phyloP scores from a whole-genome alignment of 345 rosid species.

The Carallia pectinifolia region DNA sequence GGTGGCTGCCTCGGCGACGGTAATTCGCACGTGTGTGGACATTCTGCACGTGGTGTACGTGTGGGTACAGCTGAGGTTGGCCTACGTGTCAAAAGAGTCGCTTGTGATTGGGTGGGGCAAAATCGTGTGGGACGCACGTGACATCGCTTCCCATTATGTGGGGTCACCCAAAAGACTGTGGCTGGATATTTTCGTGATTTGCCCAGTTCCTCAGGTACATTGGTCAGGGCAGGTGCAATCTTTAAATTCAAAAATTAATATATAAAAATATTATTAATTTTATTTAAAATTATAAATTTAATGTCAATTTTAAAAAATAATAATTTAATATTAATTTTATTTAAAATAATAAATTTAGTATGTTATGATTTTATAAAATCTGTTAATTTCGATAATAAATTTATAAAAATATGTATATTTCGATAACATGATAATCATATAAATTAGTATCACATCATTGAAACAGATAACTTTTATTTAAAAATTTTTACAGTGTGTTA shows the following conservation, averaged over 20 bases:
- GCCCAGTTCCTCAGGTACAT: constrained; percentile 61
- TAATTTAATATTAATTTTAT: too few relatives aligned
- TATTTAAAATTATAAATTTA: too few relatives aligned
- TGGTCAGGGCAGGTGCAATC: background rate
- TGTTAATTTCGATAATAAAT: too few relatives aligned
- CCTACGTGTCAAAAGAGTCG: constrained; percentile 58
- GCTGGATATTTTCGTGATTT: constrained; percentile 59
- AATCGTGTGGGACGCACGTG: constrained; percentile 69
- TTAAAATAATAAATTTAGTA: too few relatives aligned
- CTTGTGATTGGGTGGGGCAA: constrained; percentile 62
- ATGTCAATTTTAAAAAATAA: too few relatives aligned
- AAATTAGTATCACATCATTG: too few relatives aligned
- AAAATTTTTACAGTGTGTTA: too few relatives aligned
- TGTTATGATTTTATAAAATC: too few relatives aligned
- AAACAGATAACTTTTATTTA: too few relatives aligned
- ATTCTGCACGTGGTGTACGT: constrained; percentile 43
- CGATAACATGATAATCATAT: too few relatives aligned
- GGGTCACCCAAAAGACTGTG: constrained; percentile 51
- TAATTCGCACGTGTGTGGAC: constrained; percentile 47
- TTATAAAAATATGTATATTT: too few relatives aligned
- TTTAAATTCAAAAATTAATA: background rate
- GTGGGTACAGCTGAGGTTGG: constrained; percentile 63
- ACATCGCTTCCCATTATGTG: constrained; percentile 46
- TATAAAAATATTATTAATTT: background rate
- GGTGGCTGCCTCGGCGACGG: constrained; percentile 40